Base-by-base conservation (phyloP, 1,284 basidiomycete genomes). In the Albatrellus sp. region DNA sequence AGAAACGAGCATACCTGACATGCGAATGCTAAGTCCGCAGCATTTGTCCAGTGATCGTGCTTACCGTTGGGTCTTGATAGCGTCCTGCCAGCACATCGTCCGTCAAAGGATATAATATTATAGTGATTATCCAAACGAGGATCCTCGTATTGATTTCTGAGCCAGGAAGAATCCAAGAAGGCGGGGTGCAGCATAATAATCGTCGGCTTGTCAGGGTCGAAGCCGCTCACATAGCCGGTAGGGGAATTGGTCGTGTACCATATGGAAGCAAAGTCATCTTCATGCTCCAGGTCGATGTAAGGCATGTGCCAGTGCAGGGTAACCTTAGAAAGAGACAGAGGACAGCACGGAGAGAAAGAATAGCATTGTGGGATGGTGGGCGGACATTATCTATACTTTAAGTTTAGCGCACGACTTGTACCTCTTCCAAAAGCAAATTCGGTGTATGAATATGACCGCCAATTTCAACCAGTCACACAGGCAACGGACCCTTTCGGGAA, bases 41-140 rank as follows among this genome's bases (percentile, higher is more conserved):
- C 80, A 34, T 80, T 75, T 2, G 84, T 80, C 73, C 81, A 86
- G 42, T 70, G 70, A 58, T 86, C 82, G 54, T 80, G 77, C 34
- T 66, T 63, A 5, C 69, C 72, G 41, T 63, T 74, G 8, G 70
- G 70, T 44, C 73, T 66, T 46, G 64, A 71, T 2, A 60, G 56
- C 9, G 80, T 81, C 56, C 63, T 68, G n/a, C 83, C 83, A n/a
- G 67, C 65, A n/a, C 70, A 67, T 6, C 82, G 73, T 51, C 75
- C 72, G 57, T 87, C 84, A 56, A 87, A 77, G 7, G 80, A 77
- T 49, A 87, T 74, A 19, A 86, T 57, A 55, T 87, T 87, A 59
- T 69, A 84, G 32, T 63, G 57, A 0, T 60, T 55, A 48, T 68
- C 57, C 31, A 87, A 62, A 35, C 83, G 69, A 1, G 71, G 71